A percentile compares a stretch with the other conserved stretches of the same genome.
phyloP scores from a whole-genome alignment of 1,139 yeast species.

The Meyerozyma elateridarum region DNA sequence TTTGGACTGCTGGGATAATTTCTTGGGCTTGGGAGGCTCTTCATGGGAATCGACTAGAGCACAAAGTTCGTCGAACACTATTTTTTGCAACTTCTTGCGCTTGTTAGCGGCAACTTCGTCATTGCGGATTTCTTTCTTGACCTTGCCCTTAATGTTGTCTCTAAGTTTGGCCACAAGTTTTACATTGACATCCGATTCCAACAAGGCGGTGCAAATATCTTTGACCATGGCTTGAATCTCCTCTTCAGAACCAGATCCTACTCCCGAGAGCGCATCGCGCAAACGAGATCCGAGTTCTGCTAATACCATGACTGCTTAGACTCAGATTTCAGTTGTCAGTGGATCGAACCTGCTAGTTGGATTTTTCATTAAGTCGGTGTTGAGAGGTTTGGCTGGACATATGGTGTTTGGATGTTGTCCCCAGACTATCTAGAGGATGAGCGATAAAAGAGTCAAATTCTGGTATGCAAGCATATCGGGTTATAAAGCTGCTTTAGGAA shows the following conservation, averaged over 20 bases:
- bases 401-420: too few species aligned
- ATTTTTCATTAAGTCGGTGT: too few species aligned
- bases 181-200: slow-evolving; percentile 91
- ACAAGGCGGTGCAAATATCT: slow-evolving; percentile 82
- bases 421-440: too few species aligned
- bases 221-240: slow-evolving; percentile 60
- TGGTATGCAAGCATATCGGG: too few species aligned
- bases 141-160: slow-evolving; percentile 60
- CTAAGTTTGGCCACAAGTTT: slow-evolving; percentile 74
- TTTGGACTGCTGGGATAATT: slow-evolving; percentile 26
- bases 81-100: slow-evolving; percentile 79
- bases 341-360: too few species aligned
- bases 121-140: slow-evolving; percentile 43
- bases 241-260: slow-evolving; percentile 38
- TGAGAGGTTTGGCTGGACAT: too few species aligned
- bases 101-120: slow-evolving; percentile 57
- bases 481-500: too few species aligned
- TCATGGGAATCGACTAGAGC: slow-evolving; percentile 68
- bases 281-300: slow-evolving; percentile 91
- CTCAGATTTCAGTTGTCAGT: too few species aligned
- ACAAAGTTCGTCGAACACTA: slow-evolving; percentile 89
- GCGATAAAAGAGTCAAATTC: too few species aligned
- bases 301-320: slow-evolving; percentile 76
- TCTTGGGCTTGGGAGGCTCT: slow-evolving; percentile 81
- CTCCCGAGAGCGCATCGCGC: slow-evolving; percentile 63